Base-by-base conservation (phyloP, 495 filamentous ascomycete species). In the Saxophila tyrrhenica region DNA sequence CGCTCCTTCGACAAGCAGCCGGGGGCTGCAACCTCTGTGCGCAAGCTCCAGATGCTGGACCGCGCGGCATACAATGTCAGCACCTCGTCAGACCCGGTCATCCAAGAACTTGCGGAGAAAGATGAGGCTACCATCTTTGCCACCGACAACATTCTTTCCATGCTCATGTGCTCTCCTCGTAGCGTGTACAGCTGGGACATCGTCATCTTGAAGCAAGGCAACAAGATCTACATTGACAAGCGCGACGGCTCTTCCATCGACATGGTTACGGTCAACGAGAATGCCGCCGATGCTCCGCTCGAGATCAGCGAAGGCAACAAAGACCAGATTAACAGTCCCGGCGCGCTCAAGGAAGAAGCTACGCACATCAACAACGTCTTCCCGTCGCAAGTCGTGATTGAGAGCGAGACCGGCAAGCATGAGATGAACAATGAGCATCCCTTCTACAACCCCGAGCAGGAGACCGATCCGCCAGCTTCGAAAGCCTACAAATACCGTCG, bases 311-410 rank as follows among this genome's bases (percentile, higher is more conserved):
- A 98, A 63, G 83, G 89, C 63, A 94, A 90, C 74, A 94, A 94
- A 70, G 92, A 98, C 58, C 72, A 79, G 50, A 88, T 98, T 71
- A 98, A 98, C 76, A 87, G 86, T 55, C 92, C 92, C 15, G 72
- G 75, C 44, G 88, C 92, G 24, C 80, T 98, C 20, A 89, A 91
- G 58, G 82, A 96, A 68, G 92, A 98, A 70, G 92, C 92, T 23
- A 98, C 92, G 24, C 91, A 94, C 74, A 98, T 98, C 83, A 98
- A 97, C 78, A 90, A 97, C 78, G 94, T 96, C 74, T 97, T 98
- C 65, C 84, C 87, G 38, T 84, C 92, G 69, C 92, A 97, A 76
- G 87, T 88, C 48, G 88, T 97, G 55, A 69, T 80, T 58, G 92
- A 98, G 73, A 84, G 75, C 57, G 78, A 87, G 52, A 75, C 73